Evolutionary conservation across 1,284 basidiomycete species (phyloP).

Genomic region (Cryptococcus sp.): DNA sequence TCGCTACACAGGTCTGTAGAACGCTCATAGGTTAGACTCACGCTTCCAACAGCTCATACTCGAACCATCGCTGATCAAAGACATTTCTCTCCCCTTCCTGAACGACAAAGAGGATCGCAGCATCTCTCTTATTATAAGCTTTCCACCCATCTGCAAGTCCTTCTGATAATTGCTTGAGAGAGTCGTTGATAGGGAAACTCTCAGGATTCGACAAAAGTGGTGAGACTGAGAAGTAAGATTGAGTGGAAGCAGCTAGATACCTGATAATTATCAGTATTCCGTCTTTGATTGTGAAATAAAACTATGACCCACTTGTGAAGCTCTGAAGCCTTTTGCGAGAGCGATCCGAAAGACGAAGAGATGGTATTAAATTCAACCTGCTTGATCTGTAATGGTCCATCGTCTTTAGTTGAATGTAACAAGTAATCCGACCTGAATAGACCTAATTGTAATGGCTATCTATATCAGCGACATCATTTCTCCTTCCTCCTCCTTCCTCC

Average conservation of each 20-base stretch:
- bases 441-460: constrained; percentile 77
- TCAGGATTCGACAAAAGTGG: constrained; percentile 53
- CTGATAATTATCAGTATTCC: constrained; percentile 46
- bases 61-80: constrained; percentile 87
- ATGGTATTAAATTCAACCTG: constrained; percentile 99
- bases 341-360: constrained; percentile 79
- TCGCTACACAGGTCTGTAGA: no score
- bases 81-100: constrained; percentile 90
- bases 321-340: constrained; percentile 68
- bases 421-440: constrained; percentile 96
- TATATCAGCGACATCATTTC: no score
- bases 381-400: constrained; percentile 58
- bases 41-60: constrained; percentile 76
- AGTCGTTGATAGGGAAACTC: constrained; percentile 71
- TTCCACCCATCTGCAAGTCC: constrained; percentile 77
- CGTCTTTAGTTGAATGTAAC: constrained; percentile 56
- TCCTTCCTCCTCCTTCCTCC: no score
- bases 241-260: constrained; percentile 62
- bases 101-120: constrained; percentile 73
- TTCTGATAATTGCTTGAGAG: constrained; percentile 63
- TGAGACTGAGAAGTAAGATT: constrained; percentile 59
- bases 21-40: no score
- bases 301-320: constrained; percentile 64
- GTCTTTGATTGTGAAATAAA: neutral
- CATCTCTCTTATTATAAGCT: constrained; percentile 55